Evolutionary conservation across 2,329 filamentous ascomycete genomes (phyloP).

Genomic region (Phymatotrichopsis omnivora): DNA sequence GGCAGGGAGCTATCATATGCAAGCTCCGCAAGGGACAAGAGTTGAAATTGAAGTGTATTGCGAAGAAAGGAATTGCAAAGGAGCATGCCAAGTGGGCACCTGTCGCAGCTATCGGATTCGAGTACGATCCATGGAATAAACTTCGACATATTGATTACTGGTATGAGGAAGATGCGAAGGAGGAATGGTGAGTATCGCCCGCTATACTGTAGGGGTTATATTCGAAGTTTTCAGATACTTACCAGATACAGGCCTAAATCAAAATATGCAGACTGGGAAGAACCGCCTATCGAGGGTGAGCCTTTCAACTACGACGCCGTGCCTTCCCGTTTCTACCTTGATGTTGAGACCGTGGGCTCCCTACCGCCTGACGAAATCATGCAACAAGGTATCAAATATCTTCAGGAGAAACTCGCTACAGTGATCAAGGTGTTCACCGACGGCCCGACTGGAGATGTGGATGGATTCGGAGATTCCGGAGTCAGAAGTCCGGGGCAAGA

Average conservation of each 20-base stretch:
- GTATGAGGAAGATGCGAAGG: conserved; percentile 75
- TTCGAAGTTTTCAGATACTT: conserved; percentile 3
- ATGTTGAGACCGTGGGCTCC: conserved; percentile 80
- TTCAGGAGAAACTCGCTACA: conserved; percentile 81
- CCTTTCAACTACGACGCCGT: conserved; percentile 84
- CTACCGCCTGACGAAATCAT: conserved; percentile 85
- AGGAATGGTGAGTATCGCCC: conserved; percentile 62
- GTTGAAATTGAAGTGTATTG: conserved; percentile 79
- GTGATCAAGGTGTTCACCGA: conserved; percentile 58
- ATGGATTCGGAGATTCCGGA: conserved; percentile 40
- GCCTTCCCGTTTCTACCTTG: conserved; percentile 79
- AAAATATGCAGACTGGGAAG: conserved; percentile 69
- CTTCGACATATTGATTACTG: conserved; percentile 84
- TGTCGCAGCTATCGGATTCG: conserved; percentile 83
- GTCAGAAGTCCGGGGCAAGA: conserved; percentile 26
- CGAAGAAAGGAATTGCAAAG: conserved; percentile 97
- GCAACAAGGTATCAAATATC: conserved; percentile 72
- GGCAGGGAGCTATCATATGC: conserved; percentile 72
- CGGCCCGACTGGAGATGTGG: conserved; percentile 45
- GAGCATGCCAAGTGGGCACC: conserved; percentile 98
- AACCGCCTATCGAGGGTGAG: conserved; percentile 68
- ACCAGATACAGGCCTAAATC: conserved; percentile 58
- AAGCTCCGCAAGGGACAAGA: conserved; percentile 87
- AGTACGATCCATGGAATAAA: conserved; percentile 98
- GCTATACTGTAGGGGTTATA: not conserved